Conservation (phyloP, 2,329 filamentous ascomycete genomes). For the Berkeleyomyces basicola region DNA sequence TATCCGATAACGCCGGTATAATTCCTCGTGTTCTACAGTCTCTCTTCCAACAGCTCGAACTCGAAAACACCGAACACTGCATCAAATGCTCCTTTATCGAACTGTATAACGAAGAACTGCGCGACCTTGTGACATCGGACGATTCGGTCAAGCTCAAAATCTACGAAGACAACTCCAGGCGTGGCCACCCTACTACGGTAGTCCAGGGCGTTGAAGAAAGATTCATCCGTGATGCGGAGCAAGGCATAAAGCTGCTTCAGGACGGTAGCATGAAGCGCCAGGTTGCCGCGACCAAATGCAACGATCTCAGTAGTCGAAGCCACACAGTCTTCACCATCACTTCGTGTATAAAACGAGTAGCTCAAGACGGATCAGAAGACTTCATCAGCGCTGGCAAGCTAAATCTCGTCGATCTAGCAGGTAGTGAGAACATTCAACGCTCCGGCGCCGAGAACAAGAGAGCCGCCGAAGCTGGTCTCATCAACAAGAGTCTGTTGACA, state of each 20-base stretch:
- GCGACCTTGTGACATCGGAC: constrained; percentile 70
- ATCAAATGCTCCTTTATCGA: constrained; percentile 99
- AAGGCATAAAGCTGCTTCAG: constrained; percentile 78
- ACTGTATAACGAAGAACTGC: constrained; percentile 92
- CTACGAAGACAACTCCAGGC: constrained; percentile 76
- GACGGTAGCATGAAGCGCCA: constrained; percentile 84
- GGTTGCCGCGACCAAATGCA: constrained; percentile 99
- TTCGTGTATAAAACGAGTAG: constrained; percentile 67
- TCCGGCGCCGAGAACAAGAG: constrained; percentile 97
- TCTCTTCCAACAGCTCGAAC: constrained; percentile 70
- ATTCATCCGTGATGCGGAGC: constrained; percentile 68
- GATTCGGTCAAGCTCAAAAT: constrained; percentile 84
- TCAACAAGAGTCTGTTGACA: constrained; percentile 94
- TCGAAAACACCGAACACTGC: constrained; percentile 62
- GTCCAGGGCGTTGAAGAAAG: constrained; percentile 98
- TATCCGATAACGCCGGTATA: constrained; percentile 86
- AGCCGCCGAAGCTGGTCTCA: constrained; percentile 84
- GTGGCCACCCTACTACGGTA: constrained; percentile 67
- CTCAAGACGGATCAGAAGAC: constrained; percentile 73
- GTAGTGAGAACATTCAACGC: constrained; percentile 92
- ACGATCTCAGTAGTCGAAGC: constrained; percentile 89
- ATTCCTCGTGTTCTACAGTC: constrained; percentile 81
- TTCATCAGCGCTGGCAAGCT: constrained; percentile 83
- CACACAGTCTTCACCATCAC: constrained; percentile 97
- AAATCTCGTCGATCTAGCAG: constrained; percentile 89